Conservation (phyloP, 768 basidiomycete genomes). For the Lepiota brunneoincarnata region DNA sequence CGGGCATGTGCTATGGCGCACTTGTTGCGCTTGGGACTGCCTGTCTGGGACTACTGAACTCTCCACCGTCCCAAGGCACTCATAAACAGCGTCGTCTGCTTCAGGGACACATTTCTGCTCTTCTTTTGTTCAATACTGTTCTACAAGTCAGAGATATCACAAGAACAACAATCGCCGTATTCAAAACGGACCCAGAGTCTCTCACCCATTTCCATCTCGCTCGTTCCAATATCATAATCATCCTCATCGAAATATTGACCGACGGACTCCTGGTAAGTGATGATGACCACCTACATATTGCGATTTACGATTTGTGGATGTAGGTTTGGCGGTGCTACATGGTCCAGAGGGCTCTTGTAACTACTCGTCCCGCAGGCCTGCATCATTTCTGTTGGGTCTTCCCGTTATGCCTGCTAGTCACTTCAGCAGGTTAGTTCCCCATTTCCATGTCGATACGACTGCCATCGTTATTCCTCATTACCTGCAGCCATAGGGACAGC, state of each 20-base stretch:
- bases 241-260: not conserved
- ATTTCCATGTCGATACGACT: no score
- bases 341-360: no score
- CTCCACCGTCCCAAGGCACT: no score
- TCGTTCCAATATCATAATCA: not conserved
- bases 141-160: no score
- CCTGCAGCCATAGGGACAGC: not conserved
- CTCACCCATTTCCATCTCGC: conserved; percentile 3
- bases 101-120: no score
- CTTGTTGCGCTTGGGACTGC: no score
- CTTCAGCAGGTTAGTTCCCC: not conserved
- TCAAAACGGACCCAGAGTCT: not conserved
- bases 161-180: not conserved
- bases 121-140: no score
- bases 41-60: no score
- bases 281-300: no score
- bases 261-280: not conserved
- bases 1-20: no score
- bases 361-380: not conserved
- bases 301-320: not conserved
- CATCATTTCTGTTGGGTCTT: not conserved
- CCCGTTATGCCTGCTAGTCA: not conserved
- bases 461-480: no score
- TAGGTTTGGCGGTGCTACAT: conserved; percentile 7
- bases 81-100: no score